phyloP scores from a whole-genome alignment of 306 rosid genomes.

The Canavalia ensiformis region DNA sequence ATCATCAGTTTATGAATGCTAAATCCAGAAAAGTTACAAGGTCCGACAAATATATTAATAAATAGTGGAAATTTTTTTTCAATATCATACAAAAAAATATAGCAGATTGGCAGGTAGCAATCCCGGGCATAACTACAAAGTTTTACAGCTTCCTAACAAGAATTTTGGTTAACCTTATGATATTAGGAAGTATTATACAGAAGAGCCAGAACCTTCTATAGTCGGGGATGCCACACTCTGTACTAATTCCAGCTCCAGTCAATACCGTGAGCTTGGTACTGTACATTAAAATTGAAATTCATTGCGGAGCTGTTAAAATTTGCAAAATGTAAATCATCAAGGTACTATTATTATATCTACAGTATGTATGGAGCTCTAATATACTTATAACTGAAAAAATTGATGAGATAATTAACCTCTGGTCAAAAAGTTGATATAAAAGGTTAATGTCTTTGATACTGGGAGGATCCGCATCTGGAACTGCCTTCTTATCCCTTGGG shows the following conservation, averaged over 20 bases:
- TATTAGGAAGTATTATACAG: conserved; percentile 11
- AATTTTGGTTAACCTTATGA: conserved; percentile 12
- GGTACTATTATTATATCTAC: conserved; percentile 9
- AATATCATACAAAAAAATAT: conserved; percentile 2
- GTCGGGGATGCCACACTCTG: conserved; percentile 98
- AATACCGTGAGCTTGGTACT: conserved; percentile 78
- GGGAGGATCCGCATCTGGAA: conserved; percentile 93
- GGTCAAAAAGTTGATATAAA: conserved; percentile 74
- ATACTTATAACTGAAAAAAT: neutral
- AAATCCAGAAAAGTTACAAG: conserved; percentile 15
- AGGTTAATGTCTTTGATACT: conserved; percentile 69
- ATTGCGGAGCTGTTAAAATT: conserved; percentile 28
- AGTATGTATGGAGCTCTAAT: neutral
- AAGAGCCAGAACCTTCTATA: conserved; percentile 77
- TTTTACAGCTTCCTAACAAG: neutral
- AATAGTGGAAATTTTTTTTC: neutral
- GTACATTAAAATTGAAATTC: conserved; percentile 47
- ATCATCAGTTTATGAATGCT: neutral
- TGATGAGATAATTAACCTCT: conserved; percentile 59
- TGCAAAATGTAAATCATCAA: neutral
- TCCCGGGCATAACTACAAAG: neutral
- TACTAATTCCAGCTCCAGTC: conserved; percentile 96
- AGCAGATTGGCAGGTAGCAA: neutral
- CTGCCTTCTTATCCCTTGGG: conserved; percentile 66
- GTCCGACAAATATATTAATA: conserved; percentile 28